Conservation (phyloP, 495 filamentous ascomycete genomes). For the Penicillium bovifimosum region DNA sequence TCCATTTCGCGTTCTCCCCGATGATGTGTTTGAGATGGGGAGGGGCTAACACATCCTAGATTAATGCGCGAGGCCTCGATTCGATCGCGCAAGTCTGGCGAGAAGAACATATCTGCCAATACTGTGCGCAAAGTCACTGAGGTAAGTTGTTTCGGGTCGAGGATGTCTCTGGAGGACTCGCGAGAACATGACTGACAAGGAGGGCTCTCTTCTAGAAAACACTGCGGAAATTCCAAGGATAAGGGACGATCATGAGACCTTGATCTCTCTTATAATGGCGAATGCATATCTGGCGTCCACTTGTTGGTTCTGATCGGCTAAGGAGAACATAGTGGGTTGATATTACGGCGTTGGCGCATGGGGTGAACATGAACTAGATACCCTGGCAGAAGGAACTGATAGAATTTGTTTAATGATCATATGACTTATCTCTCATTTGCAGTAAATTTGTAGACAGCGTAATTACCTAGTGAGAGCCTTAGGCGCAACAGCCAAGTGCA, state of each 20-base stretch:
- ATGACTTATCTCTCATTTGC: not conserved
- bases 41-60: slow-evolving; percentile 37
- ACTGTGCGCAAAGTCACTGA: slow-evolving; percentile 72
- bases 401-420: not conserved
- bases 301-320: not conserved
- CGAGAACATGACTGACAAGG: slow-evolving; percentile 9
- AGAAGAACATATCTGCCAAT: slow-evolving; percentile 65
- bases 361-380: not conserved
- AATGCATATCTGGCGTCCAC: not conserved
- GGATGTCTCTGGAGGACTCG: not conserved
- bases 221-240: slow-evolving; percentile 74
- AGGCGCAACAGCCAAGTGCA: not conserved
- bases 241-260: slow-evolving; percentile 7
- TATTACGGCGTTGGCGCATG: not conserved
- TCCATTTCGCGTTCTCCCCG: not conserved
- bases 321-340: not conserved
- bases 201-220: slow-evolving; percentile 47
- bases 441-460: not conserved
- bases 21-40: not conserved
- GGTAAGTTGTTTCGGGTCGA: slow-evolving; percentile 39
- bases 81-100: slow-evolving; percentile 65
- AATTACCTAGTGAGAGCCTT: not conserved
- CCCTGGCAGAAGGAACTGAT: not conserved
- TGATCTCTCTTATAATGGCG: not conserved
- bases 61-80: slow-evolving; percentile 81